These are phyloP conservation scores for Micractinium sp. DNA, from an alignment of 139 green algal genomes.

Conservation along the genomic window DNA sequence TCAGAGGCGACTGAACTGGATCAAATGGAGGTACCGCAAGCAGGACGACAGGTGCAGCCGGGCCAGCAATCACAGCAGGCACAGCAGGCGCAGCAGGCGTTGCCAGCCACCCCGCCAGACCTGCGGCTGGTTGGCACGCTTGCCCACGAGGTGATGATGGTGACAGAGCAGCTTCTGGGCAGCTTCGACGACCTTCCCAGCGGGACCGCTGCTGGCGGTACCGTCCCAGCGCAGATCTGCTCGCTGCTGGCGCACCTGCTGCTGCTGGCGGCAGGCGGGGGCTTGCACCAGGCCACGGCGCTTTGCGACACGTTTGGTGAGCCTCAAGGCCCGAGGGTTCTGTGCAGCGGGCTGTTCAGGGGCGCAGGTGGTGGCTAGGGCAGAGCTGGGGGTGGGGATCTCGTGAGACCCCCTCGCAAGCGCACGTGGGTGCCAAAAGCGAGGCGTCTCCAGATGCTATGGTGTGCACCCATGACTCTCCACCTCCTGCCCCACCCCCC, in stretches of 20 bases:
- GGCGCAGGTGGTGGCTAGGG: too few species aligned
- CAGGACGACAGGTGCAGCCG: conserved; percentile 14
- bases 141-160: conserved; percentile 62
- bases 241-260: conserved; percentile 70
- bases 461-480: too few species aligned
- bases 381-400: too few species aligned
- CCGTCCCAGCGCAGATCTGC: conserved; percentile 41
- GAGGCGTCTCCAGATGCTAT: too few species aligned
- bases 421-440: too few species aligned
- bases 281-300: conserved; percentile 47
- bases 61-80: not conserved
- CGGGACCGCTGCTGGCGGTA: not conserved
- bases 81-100: not conserved
- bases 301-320: conserved; percentile 74
- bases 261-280: conserved; percentile 51
- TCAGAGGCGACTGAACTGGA: not conserved
- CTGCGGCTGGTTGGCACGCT: conserved; percentile 69
- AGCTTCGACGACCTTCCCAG: conserved; percentile 43
- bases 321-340: too few species aligned
- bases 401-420: too few species aligned
- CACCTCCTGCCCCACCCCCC: too few species aligned
- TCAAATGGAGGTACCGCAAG: too few species aligned
- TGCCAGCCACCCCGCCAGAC: conserved; percentile 18
- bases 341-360: not conserved
- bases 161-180: conserved; percentile 66